Evolutionary conservation across 192 early-diverging fungal genomes (phyloP).

Genomic region (Spinellus fusiger): DNA sequence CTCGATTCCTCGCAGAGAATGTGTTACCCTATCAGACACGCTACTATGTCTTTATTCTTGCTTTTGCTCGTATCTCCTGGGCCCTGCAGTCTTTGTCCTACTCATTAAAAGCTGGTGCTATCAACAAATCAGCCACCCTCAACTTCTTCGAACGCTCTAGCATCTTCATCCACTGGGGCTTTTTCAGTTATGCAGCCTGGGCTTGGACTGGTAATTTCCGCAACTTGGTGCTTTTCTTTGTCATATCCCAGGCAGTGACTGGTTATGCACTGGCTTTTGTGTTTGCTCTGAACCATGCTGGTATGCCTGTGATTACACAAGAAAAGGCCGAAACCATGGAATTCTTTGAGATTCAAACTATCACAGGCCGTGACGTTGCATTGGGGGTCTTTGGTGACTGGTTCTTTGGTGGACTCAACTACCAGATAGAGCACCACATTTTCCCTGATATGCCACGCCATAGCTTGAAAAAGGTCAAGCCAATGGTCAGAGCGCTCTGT

Average conservation of each 20-base stretch:
- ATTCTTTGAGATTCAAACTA: constrained; percentile 69
- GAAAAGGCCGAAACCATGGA: constrained; percentile 60
- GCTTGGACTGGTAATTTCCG: constrained; percentile 21
- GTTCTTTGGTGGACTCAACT: constrained; percentile 81
- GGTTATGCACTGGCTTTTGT: constrained; percentile 71
- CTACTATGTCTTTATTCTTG: constrained; percentile 68
- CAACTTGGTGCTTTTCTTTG: constrained; percentile 52
- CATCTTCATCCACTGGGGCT: constrained; percentile 61
- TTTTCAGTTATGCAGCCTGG: constrained; percentile 58
- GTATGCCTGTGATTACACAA: constrained; percentile 73
- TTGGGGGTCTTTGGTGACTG: constrained; percentile 60
- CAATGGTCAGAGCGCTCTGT: constrained; percentile 59
- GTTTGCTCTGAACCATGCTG: constrained; percentile 80
- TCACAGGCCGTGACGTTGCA: constrained; percentile 75
- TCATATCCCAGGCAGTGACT: constrained; percentile 56
- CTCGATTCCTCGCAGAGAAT: constrained; percentile 57
- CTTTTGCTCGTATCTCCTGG: constrained; percentile 75
- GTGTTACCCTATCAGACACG: constrained; percentile 42
- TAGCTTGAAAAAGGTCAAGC: constrained; percentile 55
- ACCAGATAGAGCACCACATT: constrained; percentile 85
- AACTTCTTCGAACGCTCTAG: constrained; percentile 45
- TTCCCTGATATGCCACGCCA: constrained; percentile 80
- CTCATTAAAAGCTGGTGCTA: constrained; percentile 38
- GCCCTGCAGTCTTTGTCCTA: constrained; percentile 57
- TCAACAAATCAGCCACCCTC: constrained; percentile 39